phyloP scores from a whole-genome alignment of 176 grass and related monocot species.

The Pharus latifolius region DNA sequence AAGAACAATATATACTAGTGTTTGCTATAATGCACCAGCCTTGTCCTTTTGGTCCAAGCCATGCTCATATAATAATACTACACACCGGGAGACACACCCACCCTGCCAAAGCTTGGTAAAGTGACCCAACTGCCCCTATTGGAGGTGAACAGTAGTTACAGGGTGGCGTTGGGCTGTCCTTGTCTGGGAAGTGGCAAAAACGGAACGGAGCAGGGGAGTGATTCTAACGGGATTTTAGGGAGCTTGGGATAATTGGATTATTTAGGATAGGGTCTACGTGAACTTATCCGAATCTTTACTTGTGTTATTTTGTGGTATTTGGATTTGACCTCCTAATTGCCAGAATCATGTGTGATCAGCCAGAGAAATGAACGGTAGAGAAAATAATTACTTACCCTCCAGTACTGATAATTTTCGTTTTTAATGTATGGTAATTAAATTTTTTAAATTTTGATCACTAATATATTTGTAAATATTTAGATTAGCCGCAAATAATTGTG shows the following conservation, averaged over 20 bases:
- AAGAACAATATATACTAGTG: slow-evolving; percentile 49
- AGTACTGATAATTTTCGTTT: too few species aligned
- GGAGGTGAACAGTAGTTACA: slow-evolving; percentile 22
- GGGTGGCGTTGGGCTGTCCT: slow-evolving; percentile 45
- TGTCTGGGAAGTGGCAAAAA: slow-evolving; percentile 64
- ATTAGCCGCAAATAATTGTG: too few species aligned
- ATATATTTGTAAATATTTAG: too few species aligned
- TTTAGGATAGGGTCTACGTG: neutral
- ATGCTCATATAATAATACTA: slow-evolving; percentile 53
- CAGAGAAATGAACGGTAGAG: neutral
- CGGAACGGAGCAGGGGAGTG: slow-evolving; percentile 39
- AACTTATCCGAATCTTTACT: slow-evolving; percentile 41
- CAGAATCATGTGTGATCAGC: neutral
- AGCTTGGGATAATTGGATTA: neutral
- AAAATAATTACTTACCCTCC: neutral
- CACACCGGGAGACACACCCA: slow-evolving; percentile 33
- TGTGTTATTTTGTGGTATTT: neutral
- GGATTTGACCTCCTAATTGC: neutral
- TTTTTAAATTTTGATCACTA: too few species aligned
- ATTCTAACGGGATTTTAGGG: slow-evolving; percentile 35
- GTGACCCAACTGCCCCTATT: slow-evolving; percentile 31
- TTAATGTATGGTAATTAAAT: too few species aligned
- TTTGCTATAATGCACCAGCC: slow-evolving; percentile 47
- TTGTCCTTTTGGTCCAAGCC: slow-evolving; percentile 48
- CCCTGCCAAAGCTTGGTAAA: slow-evolving; percentile 12